phyloP scores from a whole-genome alignment of 495 filamentous ascomycete species.

The Neurospora sp. region DNA sequence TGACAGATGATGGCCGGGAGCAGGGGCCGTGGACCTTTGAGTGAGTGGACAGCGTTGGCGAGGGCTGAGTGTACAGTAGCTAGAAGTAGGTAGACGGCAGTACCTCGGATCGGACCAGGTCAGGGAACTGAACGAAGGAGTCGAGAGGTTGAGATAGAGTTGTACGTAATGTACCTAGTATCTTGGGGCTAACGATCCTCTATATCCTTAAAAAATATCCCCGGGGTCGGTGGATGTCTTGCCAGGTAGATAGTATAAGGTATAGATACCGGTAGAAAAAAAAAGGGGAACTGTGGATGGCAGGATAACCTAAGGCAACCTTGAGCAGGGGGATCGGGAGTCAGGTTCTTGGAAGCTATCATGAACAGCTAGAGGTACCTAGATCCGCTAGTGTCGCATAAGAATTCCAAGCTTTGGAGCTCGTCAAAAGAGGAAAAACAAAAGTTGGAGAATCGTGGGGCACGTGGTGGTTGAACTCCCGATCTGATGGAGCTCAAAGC shows the following conservation, averaged over 20 bases:
- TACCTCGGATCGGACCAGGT: neutral
- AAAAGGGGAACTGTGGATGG: neutral
- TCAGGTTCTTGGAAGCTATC: neutral
- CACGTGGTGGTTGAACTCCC: neutral
- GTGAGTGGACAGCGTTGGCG: neutral
- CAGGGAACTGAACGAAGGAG: neutral
- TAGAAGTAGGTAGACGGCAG: neutral
- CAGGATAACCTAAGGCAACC: neutral
- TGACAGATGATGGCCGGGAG: neutral
- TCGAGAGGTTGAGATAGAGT: neutral
- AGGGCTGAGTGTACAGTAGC: neutral
- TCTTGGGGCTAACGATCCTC: neutral
- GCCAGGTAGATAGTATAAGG: neutral
- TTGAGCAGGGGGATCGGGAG: neutral
- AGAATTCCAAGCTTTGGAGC: neutral
- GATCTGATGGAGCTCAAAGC: neutral
- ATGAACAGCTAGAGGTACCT: neutral
- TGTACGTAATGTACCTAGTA: neutral
- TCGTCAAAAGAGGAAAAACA: neutral
- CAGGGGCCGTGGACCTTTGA: neutral
- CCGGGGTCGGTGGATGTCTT: neutral
- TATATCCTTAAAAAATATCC: neutral
- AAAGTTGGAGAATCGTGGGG: neutral
- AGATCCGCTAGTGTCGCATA: neutral
- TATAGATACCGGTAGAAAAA: neutral